These are phyloP conservation scores for Termitomyces sp. DNA, from an alignment of 768 basidiomycete species.

Conservation along the genomic window DNA sequence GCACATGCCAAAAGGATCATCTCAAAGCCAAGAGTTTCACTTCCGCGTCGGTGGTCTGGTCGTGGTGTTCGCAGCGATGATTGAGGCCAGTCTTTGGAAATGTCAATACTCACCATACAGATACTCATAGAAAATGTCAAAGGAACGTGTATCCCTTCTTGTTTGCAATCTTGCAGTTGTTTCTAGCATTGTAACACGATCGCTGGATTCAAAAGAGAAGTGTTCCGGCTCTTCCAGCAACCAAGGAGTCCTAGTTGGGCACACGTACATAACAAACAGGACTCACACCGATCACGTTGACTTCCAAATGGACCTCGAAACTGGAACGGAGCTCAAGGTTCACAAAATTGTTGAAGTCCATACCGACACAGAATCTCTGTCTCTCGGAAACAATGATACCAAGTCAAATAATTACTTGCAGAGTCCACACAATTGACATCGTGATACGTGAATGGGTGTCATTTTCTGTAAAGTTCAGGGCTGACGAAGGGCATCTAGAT, in stretches of 20 bases:
- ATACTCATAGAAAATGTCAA: background rate
- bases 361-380: background rate
- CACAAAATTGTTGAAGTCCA: background rate
- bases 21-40: too few relatives aligned
- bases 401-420: too few relatives aligned
- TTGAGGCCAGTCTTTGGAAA: background rate
- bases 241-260: background rate
- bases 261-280: background rate
- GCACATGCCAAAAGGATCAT: too few relatives aligned
- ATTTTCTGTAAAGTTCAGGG: too few relatives aligned
- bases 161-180: background rate
- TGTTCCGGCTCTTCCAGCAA: background rate
- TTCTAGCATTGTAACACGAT: background rate
- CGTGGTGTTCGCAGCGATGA: background rate
- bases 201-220: background rate
- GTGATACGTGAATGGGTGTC: too few relatives aligned
- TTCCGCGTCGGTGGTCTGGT: background rate
- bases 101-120: background rate
- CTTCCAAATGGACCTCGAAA: background rate
- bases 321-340: background rate
- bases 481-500: too few relatives aligned
- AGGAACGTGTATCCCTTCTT: background rate
- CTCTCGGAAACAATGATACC: background rate
- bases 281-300: background rate
- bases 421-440: too few relatives aligned